Evolutionary conservation across 2,329 filamentous ascomycete genomes (phyloP), one percentile per base, ranked within the genome.

Genomic region (Knufia petricola): DNA sequence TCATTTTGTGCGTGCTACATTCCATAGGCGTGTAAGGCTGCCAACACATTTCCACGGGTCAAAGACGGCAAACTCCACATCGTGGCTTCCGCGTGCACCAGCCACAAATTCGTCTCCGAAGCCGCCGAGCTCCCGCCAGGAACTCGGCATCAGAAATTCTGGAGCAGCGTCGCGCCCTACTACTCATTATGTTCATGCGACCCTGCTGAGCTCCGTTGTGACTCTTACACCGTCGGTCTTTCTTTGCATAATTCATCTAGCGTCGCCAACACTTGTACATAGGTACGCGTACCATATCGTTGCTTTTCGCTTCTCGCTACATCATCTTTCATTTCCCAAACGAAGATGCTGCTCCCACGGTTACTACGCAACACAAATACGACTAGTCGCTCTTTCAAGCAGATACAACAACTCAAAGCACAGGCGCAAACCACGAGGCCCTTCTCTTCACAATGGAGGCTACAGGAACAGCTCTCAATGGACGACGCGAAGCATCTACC

Each of bases 401-500:
- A 47, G 36, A 19, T 39, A 15, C 44, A 38, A 31, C 23, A 30
- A 23, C 38, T 38, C 38, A 21, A 38, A 20, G 23, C 23, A 37
- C 44, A 28, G 19, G 23, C 24, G 8, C 44, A 32, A 8, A 31
- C 17, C 36, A 52, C 49, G 13, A 51, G 51, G 46, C 19, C 32
- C 2, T 59, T 59, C 46, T 55, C 55, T 9, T 51, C 55, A 34
- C 51, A 50, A 31, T 45, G 48, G 45, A 26, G 39, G 41, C 50
- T 52, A 32, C 51, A 41, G 9, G 47, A 57, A 21, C 49, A 43
- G 15, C 24, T 50, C 10, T 20, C 42, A 13, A 23, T 42, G 13
- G 55, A 57, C 15, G 55, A 59, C 41, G 50, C 38, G 36, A 46
- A 50, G 19, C 54, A 52, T 30, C 76, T 81, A 26, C 74, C 78